Conservation (phyloP, 768 basidiomycete species). For the Lanmaoa pseudosensibilis region DNA sequence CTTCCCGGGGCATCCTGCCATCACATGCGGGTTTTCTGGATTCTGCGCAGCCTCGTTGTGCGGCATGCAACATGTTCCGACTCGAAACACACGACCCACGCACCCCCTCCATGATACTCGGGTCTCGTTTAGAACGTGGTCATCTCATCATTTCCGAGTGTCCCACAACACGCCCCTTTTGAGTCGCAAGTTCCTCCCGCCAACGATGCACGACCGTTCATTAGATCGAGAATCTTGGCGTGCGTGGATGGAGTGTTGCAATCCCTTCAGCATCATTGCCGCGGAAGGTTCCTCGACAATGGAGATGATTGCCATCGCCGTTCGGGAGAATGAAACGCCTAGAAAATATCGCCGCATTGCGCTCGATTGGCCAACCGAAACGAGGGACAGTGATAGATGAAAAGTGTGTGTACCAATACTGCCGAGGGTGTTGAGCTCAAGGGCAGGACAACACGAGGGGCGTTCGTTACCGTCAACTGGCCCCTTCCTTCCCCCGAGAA, state of each 20-base stretch:
- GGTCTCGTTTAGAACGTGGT: conserved; percentile 15
- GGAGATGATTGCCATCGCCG: conserved; percentile 1
- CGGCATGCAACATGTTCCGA: conserved; percentile 28
- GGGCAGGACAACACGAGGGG: conserved; percentile 29
- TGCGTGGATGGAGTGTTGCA: conserved; percentile 10
- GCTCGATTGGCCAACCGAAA: conserved; percentile 4
- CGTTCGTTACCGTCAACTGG: not conserved
- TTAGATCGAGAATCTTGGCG: not conserved
- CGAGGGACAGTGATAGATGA: conserved; percentile 12
- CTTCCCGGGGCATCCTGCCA: conserved; percentile 16
- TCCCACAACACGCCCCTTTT: conserved; percentile 3
- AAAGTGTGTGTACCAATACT: conserved; percentile 6
- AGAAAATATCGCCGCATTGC: conserved; percentile 7
- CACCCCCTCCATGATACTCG: conserved; percentile 14
- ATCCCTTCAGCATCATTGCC: not conserved
- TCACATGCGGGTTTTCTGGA: conserved; percentile 8
- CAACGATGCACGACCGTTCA: conserved; percentile 3
- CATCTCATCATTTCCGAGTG: conserved; percentile 24
- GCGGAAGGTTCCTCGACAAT: conserved; percentile 5
- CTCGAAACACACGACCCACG: conserved; percentile 28
- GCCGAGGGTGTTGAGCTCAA: conserved; percentile 11
- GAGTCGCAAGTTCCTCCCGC: conserved; percentile 7
- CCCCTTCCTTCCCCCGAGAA: conserved; percentile 10
- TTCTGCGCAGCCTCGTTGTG: conserved; percentile 23
- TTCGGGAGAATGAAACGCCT: conserved; percentile 2